Evolutionary conservation across 345 rosid genomes (phyloP).

Genomic region (Pugionium cornutum): DNA sequence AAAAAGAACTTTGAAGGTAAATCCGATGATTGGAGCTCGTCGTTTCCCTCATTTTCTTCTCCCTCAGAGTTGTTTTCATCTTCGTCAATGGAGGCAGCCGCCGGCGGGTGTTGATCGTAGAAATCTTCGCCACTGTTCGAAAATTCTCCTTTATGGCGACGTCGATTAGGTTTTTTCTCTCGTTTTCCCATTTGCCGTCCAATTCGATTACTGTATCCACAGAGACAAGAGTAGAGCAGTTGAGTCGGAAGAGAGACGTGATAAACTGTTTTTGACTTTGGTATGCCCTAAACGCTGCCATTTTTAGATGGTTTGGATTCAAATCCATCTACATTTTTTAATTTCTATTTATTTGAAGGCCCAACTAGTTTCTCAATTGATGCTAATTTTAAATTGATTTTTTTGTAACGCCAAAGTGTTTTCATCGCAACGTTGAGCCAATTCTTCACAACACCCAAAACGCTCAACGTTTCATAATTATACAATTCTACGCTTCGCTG

Average conservation of each 20-base stretch:
- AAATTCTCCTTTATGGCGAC: conserved; percentile 43
- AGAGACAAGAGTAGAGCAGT: neutral
- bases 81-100: conserved; percentile 25
- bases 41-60: conserved; percentile 37
- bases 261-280: neutral
- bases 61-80: conserved; percentile 45
- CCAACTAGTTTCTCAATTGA: no score
- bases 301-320: neutral
- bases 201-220: neutral
- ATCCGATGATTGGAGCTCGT: conserved; percentile 38
- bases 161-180: conserved; percentile 70
- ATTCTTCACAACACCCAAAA: neutral
- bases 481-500: conserved; percentile 18
- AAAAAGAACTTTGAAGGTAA: conserved; percentile 77
- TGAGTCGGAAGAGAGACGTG: neutral
- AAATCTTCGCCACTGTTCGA: conserved; percentile 47
- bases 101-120: conserved; percentile 38
- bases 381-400: conserved; percentile 2
- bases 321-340: no score
- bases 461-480: conserved; percentile 4
- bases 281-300: conserved; percentile 7
- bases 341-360: no score
- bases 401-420: neutral
- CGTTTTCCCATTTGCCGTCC: conserved; percentile 59
- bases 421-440: neutral